Conservation (phyloP, 106 monocot genomes). For the Dendrobium huoshanense region DNA sequence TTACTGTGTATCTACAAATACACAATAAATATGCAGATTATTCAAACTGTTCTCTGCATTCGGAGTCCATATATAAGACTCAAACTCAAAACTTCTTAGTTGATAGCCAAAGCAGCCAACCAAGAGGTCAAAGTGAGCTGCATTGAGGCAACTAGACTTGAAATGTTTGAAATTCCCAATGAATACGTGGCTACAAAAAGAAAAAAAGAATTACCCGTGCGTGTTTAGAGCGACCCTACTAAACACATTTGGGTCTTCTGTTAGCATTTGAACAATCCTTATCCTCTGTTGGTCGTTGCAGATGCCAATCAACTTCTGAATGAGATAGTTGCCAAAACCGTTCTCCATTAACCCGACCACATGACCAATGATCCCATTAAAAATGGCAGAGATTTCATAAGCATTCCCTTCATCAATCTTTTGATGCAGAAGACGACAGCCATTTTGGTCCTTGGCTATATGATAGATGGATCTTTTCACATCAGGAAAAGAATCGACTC, state of each 20-base stretch:
- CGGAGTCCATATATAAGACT: too few relatives aligned
- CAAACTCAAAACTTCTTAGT: too few relatives aligned
- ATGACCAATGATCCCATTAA: constrained; percentile 54
- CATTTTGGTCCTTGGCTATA: constrained; percentile 65
- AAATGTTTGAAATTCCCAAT: too few relatives aligned
- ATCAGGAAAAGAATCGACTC: too few relatives aligned
- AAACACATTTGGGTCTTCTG: constrained; percentile 28
- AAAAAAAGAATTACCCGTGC: constrained; percentile 47
- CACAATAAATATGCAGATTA: too few relatives aligned
- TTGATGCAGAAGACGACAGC: constrained; percentile 59
- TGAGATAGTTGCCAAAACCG: constrained; percentile 76
- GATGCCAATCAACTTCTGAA: constrained; percentile 70
- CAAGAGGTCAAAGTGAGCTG: too few relatives aligned
- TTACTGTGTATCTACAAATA: too few relatives aligned
- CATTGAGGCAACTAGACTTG: too few relatives aligned
- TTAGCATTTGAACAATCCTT: constrained; percentile 38
- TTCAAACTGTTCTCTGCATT: too few relatives aligned
- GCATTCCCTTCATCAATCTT: constrained; percentile 51
- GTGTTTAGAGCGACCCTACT: constrained; percentile 41
- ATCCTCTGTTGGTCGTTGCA: constrained; percentile 59
- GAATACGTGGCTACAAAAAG: too few relatives aligned
- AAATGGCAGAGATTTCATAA: constrained; percentile 45
- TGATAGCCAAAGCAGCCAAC: too few relatives aligned
- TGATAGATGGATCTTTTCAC: constrained; percentile 26
- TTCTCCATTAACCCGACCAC: constrained; percentile 60